A percentile compares a stretch with the other conserved stretches of the same genome.
phyloP scores from a whole-genome alignment of 2,329 filamentous ascomycete species.

The Fusarium subtropicale region DNA sequence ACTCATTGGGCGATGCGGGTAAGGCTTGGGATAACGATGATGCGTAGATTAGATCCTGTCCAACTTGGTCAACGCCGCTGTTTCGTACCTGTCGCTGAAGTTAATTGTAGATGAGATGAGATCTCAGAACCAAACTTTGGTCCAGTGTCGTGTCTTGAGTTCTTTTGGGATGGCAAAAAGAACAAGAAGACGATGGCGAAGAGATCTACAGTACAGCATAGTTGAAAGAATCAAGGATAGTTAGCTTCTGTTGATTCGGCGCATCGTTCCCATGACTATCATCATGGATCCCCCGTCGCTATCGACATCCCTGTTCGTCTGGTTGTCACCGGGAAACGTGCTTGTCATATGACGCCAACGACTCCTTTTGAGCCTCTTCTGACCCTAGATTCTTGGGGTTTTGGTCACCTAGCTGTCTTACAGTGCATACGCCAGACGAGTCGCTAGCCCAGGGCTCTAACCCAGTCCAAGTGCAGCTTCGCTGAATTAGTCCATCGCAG shows the following conservation, averaged over 20 bases:
- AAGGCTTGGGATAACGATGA: constrained; percentile 35
- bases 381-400: constrained; percentile 10
- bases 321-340: background rate
- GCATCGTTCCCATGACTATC: constrained; percentile 8
- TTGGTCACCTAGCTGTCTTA: constrained; percentile 4
- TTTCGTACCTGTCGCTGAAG: constrained; percentile 4
- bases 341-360: constrained; percentile 41
- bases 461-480: background rate
- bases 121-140: constrained; percentile 9
- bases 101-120: constrained; percentile 10
- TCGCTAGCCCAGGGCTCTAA: background rate
- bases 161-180: constrained; percentile 1
- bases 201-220: constrained; percentile 5
- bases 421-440: constrained; percentile 13
- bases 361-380: constrained; percentile 26
- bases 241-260: background rate
- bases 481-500: constrained; percentile 2
- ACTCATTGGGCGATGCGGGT: constrained; percentile 24
- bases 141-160: background rate
- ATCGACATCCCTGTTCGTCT: constrained; percentile 5
- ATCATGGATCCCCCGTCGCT: constrained; percentile 32
- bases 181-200: background rate
- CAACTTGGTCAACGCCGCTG: constrained; percentile 4
- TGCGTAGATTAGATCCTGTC: constrained; percentile 40
- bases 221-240: background rate